Evolutionary conservation across 345 rosid genomes (phyloP).

Genomic region (Lumnitzera littorea): DNA sequence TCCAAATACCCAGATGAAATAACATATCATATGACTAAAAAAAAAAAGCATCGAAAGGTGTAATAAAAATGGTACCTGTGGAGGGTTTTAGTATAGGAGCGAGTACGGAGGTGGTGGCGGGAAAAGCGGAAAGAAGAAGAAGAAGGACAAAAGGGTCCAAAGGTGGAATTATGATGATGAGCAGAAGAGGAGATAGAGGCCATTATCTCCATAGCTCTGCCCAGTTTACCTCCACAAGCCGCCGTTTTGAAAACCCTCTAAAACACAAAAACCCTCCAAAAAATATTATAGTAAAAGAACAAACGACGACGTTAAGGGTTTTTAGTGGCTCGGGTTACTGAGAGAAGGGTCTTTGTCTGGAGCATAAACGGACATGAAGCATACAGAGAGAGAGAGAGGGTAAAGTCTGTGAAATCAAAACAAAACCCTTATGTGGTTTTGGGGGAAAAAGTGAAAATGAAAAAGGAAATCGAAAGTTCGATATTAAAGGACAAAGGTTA

Average conservation of each 20-base stretch:
- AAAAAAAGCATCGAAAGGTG: neutral
- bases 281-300: neutral
- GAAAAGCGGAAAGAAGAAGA: constrained; percentile 29
- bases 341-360: constrained; percentile 15
- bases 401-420: neutral
- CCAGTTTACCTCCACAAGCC: constrained; percentile 41
- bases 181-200: constrained; percentile 41
- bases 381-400: neutral
- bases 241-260: constrained; percentile 30
- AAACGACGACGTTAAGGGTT: constrained; percentile 1
- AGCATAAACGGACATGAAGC: constrained; percentile 5
- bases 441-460: neutral
- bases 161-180: constrained; percentile 22
- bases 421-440: neutral
- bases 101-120: constrained; percentile 22
- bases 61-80: constrained; percentile 26
- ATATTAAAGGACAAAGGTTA: too few relatives aligned
- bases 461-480: neutral
- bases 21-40: neutral
- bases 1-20: neutral
- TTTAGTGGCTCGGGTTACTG: neutral
- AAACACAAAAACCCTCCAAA: constrained; percentile 5
- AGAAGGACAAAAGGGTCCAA: constrained; percentile 31
- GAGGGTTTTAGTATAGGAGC: constrained; percentile 13
- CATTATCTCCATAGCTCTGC: constrained; percentile 29